phyloP scores from a whole-genome alignment of 1,139 yeast genomes.

The Geotrichum cucujoidarum region DNA sequence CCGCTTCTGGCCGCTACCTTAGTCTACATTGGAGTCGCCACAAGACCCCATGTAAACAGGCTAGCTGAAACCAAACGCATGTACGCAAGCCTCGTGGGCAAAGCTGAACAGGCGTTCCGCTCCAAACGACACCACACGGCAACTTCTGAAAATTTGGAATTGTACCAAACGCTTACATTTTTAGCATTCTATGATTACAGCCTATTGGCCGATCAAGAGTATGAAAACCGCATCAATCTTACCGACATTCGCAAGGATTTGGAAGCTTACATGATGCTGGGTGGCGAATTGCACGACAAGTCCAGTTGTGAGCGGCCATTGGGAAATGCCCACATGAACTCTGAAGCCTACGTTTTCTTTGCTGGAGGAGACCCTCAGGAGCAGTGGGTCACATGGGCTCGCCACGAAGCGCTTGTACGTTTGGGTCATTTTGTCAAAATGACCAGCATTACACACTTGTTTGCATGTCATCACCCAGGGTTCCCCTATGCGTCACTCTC shows the following conservation, averaged over 20 bases:
- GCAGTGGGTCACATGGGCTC: slow-evolving; percentile 36
- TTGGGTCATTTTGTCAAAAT: slow-evolving; percentile 28
- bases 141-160: slow-evolving; percentile 4
- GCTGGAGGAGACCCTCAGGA: slow-evolving; percentile 4
- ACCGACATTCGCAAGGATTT: not conserved
- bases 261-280: not conserved
- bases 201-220: not conserved
- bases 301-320: not conserved
- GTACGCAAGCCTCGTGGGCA: not conserved
- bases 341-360: not conserved
- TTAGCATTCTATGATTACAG: slow-evolving; percentile 3
- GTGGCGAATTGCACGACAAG: not conserved
- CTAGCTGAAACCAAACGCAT: not conserved
- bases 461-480: not conserved
- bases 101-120: not conserved
- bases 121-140: slow-evolving; percentile 15
- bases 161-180: slow-evolving; percentile 2
- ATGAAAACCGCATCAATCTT: not conserved
- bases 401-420: slow-evolving; percentile 33
- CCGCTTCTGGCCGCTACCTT: not conserved
- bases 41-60: not conserved
- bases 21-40: not conserved
- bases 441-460: slow-evolving; percentile 21
- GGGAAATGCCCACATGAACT: slow-evolving; percentile 3
- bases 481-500: not conserved